Conservation (phyloP, 2,329 filamentous ascomycete species). For the Microdochium paspali region DNA sequence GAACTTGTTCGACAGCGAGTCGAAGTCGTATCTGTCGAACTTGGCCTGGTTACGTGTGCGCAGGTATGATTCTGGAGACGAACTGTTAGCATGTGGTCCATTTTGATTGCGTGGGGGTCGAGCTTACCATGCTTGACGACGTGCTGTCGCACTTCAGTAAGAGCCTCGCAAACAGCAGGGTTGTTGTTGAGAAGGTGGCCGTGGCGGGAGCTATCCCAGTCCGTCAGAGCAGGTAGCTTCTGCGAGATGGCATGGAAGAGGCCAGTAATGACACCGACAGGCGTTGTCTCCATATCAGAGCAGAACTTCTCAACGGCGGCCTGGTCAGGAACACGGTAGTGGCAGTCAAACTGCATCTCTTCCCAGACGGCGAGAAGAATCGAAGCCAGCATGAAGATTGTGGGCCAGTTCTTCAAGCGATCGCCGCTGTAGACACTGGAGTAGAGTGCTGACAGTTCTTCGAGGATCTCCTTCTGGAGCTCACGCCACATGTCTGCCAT, state of each 20-base stretch:
- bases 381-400: conserved; percentile 93
- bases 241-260: conserved; percentile 97
- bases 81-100: conserved; percentile 28
- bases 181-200: conserved; percentile 88
- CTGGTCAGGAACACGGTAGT: conserved; percentile 84
- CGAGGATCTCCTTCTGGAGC: conserved; percentile 88
- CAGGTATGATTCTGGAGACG: conserved; percentile 72
- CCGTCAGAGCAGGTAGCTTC: conserved; percentile 83
- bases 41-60: conserved; percentile 68
- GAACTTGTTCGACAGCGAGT: conserved; percentile 95
- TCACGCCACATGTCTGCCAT: conserved; percentile 98
- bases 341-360: conserved; percentile 97
- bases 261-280: conserved; percentile 91
- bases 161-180: conserved; percentile 81
- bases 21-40: conserved; percentile 88
- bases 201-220: conserved; percentile 91
- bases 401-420: conserved; percentile 97
- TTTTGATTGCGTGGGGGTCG: neutral
- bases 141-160: conserved; percentile 91
- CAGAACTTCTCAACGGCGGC: conserved; percentile 88
- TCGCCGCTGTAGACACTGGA: conserved; percentile 97
- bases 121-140: conserved; percentile 86
- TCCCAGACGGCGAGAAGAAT: conserved; percentile 94
- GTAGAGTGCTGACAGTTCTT: conserved; percentile 86
- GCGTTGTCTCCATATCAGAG: conserved; percentile 90